Base-by-base conservation (phyloP, 768 basidiomycete species). In the Suillus weaverae region DNA sequence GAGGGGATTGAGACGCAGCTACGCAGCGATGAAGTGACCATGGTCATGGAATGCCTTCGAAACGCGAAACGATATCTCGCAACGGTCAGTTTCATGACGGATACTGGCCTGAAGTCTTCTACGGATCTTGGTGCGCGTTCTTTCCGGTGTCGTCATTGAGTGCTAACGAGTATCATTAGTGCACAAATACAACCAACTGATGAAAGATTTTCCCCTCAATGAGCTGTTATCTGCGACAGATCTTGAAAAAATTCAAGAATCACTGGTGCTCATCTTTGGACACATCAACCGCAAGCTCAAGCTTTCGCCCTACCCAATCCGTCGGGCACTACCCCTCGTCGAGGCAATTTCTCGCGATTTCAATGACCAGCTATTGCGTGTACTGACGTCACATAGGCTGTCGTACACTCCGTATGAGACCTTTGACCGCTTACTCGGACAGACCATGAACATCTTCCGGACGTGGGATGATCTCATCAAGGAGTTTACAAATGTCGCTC, bases 141-240 rank as follows among this genome's bases (percentile, higher is more conserved):
- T 61, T 38, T 59, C 36, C 1, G 10, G 57, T 10, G 20, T 36
- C 6, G 38, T 50, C 36, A 26, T n/a, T 43, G 32, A 26, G 33
- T 62, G 48, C 61, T 60, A 7, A 55, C 6, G 7, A 1, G 20
- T 13, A 22, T 32, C 13, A 55, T 7, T 69, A 94, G 97, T 98
- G 13, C 95, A 96, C 82, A 98, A 97, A 76, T 97, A 98, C 81
- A 99, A 99, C 72, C 90, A 93, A 67, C 84, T 99, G 63, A 99
- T 99, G 97, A 97, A 97, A 78, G 97, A 99, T 73, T 99, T 99
- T 71, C 97, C 97, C 0, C 83, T 99, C 35, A 97, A 99, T 74
- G 97, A 98, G 73, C 87, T 99, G 22, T 85, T 99, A 33, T 94
- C 96, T 10, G 95, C 97, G 1, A 97, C 97, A 3, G 97, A 99